Evolutionary conservation across 345 rosid genomes (phyloP).

Genomic region (Hypericum perforatum): DNA sequence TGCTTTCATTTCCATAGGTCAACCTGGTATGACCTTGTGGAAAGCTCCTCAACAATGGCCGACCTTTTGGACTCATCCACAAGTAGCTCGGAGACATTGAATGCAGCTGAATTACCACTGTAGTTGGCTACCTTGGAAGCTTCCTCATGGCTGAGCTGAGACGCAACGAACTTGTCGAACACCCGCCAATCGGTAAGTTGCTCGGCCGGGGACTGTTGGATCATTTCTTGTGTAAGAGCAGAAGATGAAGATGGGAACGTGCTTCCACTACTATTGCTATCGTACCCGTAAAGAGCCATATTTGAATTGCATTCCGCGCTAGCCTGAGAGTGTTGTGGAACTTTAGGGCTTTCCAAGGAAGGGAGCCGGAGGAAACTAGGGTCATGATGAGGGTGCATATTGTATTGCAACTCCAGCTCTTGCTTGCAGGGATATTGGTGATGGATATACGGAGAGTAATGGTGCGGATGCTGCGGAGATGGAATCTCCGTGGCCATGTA

Average conservation of each 20-base stretch:
- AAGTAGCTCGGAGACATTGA: slow-evolving; percentile 29
- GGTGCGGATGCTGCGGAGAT: slow-evolving; percentile 48
- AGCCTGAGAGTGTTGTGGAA: slow-evolving; percentile 35
- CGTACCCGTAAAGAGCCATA: slow-evolving; percentile 29
- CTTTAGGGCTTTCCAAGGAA: slow-evolving; percentile 67
- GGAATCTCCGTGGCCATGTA: slow-evolving; percentile 51
- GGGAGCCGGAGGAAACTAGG: slow-evolving; percentile 62
- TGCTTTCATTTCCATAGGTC: slow-evolving; percentile 77
- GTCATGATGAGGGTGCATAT: slow-evolving; percentile 35
- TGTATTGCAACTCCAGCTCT: slow-evolving; percentile 58
- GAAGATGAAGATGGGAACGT: slow-evolving; percentile 51
- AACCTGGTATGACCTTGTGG: slow-evolving; percentile 65
- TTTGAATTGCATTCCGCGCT: slow-evolving; percentile 35
- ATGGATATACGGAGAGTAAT: slow-evolving; percentile 32
- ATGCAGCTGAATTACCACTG: slow-evolving; percentile 20
- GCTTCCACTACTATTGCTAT: slow-evolving; percentile 36
- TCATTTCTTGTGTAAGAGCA: slow-evolving; percentile 49
- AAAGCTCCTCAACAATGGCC: slow-evolving; percentile 45
- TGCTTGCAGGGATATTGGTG: slow-evolving; percentile 69
- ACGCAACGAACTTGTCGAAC: slow-evolving; percentile 91
- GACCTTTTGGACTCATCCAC: slow-evolving; percentile 40
- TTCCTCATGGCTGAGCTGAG: slow-evolving; percentile 85
- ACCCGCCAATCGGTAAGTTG: slow-evolving; percentile 94
- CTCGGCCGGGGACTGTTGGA: slow-evolving; percentile 57
- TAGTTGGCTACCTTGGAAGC: slow-evolving; percentile 30